These are phyloP conservation scores for Tricholomella constricta DNA, from an alignment of 768 basidiomycete genomes.

Conservation along the genomic window DNA sequence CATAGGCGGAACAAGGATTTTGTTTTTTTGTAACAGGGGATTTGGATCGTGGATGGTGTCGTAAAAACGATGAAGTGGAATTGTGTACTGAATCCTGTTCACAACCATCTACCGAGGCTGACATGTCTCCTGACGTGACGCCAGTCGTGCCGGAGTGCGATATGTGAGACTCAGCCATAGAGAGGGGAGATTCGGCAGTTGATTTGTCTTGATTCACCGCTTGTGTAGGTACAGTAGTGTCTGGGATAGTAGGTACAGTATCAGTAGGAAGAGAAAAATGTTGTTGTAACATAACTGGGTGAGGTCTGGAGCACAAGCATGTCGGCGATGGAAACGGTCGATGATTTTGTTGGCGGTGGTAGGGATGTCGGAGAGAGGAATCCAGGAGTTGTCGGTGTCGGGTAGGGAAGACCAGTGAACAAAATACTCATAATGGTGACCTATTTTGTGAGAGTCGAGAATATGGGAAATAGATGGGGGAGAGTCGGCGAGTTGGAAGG, in stretches of 20 bases:
- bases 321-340: slow-evolving; percentile 1
- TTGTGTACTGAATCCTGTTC: no score
- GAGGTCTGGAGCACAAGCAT: slow-evolving; percentile 1
- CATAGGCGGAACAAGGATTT: no score
- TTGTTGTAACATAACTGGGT: neutral
- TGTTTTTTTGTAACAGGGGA: no score
- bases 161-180: no score
- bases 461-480: neutral
- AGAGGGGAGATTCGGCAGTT: no score
- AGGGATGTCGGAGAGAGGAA: slow-evolving; percentile 11
- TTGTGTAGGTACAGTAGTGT: no score
- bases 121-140: no score
- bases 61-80: no score
- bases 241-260: neutral
- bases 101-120: no score
- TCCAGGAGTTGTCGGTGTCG: slow-evolving; percentile 11
- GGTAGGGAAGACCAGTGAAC: slow-evolving; percentile 5
- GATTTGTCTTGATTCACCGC: no score
- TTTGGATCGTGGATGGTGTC: no score
- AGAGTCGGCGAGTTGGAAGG: neutral
- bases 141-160: no score
- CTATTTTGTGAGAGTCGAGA: slow-evolving; percentile 1
- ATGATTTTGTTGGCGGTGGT: neutral
- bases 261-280: neutral
- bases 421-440: neutral